Evolutionary conservation across 139 green algal genomes (phyloP).

Genomic region (Pedinophyceae sp.): DNA sequence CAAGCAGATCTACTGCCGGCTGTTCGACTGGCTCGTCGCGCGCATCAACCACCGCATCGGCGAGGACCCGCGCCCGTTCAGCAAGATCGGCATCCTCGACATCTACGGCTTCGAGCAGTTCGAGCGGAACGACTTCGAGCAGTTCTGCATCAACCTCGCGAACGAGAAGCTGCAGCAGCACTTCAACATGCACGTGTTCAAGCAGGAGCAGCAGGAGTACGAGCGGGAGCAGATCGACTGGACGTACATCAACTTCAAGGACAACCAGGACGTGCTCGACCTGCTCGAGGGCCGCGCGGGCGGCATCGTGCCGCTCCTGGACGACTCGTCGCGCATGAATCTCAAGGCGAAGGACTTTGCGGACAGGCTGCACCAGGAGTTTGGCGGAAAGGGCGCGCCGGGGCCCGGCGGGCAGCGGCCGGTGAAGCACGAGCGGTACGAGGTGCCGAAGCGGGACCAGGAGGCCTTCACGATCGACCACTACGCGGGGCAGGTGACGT

Average conservation of each 20-base stretch:
- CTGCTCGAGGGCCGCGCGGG: slow-evolving; percentile 72
- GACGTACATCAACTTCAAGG: slow-evolving; percentile 97
- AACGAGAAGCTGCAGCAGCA: slow-evolving; percentile 99
- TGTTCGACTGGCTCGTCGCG: slow-evolving; percentile 95
- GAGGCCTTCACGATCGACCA: slow-evolving; percentile 88
- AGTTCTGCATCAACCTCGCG: slow-evolving; percentile 98
- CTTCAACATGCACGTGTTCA: slow-evolving; percentile 99
- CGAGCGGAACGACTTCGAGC: slow-evolving; percentile 81
- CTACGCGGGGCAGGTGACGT: slow-evolving; percentile 68
- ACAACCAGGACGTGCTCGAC: slow-evolving; percentile 97
- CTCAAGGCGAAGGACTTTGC: slow-evolving; percentile 62
- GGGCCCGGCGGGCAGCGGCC: background rate
- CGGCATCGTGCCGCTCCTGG: slow-evolving; percentile 87
- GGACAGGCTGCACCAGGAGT: slow-evolving; percentile 67
- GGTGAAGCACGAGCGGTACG: slow-evolving; percentile 42
- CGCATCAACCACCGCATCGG: slow-evolving; percentile 58
- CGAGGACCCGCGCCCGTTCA: slow-evolving; percentile 34
- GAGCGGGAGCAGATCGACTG: slow-evolving; percentile 94
- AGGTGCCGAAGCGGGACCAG: slow-evolving; percentile 64
- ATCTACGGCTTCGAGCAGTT: slow-evolving; percentile 96
- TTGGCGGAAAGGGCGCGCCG: slow-evolving; percentile 6
- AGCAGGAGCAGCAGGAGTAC: slow-evolving; percentile 98
- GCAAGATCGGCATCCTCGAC: slow-evolving; percentile 78
- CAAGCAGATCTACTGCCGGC: slow-evolving; percentile 85
- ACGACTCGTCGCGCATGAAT: slow-evolving; percentile 82